Evolutionary conservation across 768 basidiomycete species (phyloP).

Genomic region (Candolleomyces eurysporus): DNA sequence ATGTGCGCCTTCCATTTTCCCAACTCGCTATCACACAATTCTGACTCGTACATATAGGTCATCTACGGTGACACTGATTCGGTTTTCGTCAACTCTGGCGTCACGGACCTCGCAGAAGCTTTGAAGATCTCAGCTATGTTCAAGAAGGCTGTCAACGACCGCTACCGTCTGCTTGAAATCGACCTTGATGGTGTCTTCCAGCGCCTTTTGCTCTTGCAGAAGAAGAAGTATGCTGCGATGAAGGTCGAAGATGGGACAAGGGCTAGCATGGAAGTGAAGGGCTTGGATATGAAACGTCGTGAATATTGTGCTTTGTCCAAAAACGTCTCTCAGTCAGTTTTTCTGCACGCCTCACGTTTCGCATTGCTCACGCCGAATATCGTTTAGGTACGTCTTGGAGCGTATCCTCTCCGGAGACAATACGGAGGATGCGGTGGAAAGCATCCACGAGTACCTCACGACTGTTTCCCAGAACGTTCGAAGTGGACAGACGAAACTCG

Average conservation of each 20-base stretch:
- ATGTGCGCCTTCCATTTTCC: too few species aligned
- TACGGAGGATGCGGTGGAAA: slow-evolving; percentile 85
- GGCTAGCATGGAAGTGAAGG: slow-evolving; percentile 88
- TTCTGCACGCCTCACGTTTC: neutral
- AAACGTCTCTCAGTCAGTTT: slow-evolving; percentile 81
- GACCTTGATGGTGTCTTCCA: slow-evolving; percentile 95
- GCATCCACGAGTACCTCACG: slow-evolving; percentile 88
- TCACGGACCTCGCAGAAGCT: slow-evolving; percentile 83
- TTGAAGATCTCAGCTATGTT: slow-evolving; percentile 88
- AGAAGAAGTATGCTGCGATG: slow-evolving; percentile 99
- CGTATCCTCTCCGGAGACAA: slow-evolving; percentile 89
- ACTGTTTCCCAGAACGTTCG: slow-evolving; percentile 78
- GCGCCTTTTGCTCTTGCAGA: slow-evolving; percentile 87
- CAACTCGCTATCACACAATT: too few species aligned
- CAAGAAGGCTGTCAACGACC: slow-evolving; percentile 96
- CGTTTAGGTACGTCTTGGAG: slow-evolving; percentile 76
- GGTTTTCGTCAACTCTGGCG: slow-evolving; percentile 96
- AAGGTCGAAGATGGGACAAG: slow-evolving; percentile 84
- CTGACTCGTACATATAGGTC: too few species aligned
- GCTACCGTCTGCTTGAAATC: slow-evolving; percentile 93
- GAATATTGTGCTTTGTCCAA: slow-evolving; percentile 94
- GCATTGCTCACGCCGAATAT: neutral
- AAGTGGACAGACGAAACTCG: slow-evolving; percentile 73
- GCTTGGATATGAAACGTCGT: slow-evolving; percentile 97
- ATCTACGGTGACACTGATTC: slow-evolving; percentile 99